These are phyloP conservation scores for Jackrogersella multiformis DNA, from an alignment of 495 filamentous ascomycete species.

Conservation along the genomic window DNA sequence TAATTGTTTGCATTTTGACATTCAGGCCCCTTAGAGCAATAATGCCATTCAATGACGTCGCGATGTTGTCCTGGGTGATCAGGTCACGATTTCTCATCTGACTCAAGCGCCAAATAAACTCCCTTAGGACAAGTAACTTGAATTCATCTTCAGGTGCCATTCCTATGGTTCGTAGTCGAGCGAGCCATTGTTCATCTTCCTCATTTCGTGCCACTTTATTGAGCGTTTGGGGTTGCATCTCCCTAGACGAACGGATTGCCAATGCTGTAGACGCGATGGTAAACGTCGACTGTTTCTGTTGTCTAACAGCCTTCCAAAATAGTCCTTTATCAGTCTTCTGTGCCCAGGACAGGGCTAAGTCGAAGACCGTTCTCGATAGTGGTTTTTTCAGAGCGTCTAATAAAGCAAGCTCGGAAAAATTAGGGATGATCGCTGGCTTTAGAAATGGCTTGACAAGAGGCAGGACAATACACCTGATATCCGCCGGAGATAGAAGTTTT, in stretches of 20 bases:
- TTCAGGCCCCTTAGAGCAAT: constrained; percentile 74
- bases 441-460: constrained; percentile 84
- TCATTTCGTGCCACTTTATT: constrained; percentile 75
- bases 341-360: constrained; percentile 88
- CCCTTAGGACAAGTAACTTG: constrained; percentile 84
- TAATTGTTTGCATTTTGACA: constrained; percentile 84
- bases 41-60: constrained; percentile 70
- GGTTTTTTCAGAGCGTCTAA: constrained; percentile 88
- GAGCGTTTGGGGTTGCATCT: constrained; percentile 45
- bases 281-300: constrained; percentile 70
- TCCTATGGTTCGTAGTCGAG: constrained; percentile 80
- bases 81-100: constrained; percentile 70
- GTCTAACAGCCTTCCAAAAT: constrained; percentile 79
- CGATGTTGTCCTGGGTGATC: constrained; percentile 45
- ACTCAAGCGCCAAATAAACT: constrained; percentile 91
- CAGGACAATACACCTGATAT: constrained; percentile 80
- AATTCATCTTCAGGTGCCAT: constrained; percentile 86
- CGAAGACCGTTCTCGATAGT: constrained; percentile 79
- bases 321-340: constrained; percentile 77
- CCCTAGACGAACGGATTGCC: constrained; percentile 44
- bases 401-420: constrained; percentile 75
- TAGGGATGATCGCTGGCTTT: constrained; percentile 67
- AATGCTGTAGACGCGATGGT: constrained; percentile 65
- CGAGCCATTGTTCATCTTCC: constrained; percentile 98
- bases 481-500: constrained; percentile 80